Evolutionary conservation across 2,329 filamentous ascomycete species (phyloP).

Genomic region (Hypoxylon sp.): DNA sequence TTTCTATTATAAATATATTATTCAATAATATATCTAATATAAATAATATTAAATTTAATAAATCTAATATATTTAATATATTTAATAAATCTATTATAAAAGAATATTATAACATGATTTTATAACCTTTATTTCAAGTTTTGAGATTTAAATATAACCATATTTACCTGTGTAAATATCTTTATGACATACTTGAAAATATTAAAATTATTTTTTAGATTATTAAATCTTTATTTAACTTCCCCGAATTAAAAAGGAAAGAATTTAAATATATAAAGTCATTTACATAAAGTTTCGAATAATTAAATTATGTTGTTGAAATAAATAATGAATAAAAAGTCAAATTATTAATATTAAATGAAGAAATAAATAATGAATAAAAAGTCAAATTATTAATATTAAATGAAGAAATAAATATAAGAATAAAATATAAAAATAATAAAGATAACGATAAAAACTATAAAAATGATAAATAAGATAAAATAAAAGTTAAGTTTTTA

Average conservation of each 20-base stretch:
- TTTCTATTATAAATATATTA: neutral
- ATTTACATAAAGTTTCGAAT: neutral
- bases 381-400: too few relatives aligned
- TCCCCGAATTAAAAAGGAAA: neutral
- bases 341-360: too few relatives aligned
- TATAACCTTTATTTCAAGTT: neutral
- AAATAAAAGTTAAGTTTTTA: too few relatives aligned
- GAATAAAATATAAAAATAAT: neutral
- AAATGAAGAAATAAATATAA: too few relatives aligned
- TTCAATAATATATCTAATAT: neutral
- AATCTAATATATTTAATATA: too few relatives aligned
- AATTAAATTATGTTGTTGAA: neutral
- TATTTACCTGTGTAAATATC: neutral
- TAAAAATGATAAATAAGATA: too few relatives aligned
- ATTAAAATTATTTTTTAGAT: neutral
- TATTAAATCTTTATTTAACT: neutral
- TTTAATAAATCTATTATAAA: too few relatives aligned
- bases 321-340: too few relatives aligned
- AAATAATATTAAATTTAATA: neutral
- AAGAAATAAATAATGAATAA: too few relatives aligned
- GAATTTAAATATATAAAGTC: neutral
- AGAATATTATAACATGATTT: neutral
- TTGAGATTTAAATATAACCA: neutral
- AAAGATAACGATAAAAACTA: neutral
- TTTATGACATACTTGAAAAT: neutral